Evolutionary conservation across 768 basidiomycete species (phyloP).

Genomic region (Lentinula lateritia): DNA sequence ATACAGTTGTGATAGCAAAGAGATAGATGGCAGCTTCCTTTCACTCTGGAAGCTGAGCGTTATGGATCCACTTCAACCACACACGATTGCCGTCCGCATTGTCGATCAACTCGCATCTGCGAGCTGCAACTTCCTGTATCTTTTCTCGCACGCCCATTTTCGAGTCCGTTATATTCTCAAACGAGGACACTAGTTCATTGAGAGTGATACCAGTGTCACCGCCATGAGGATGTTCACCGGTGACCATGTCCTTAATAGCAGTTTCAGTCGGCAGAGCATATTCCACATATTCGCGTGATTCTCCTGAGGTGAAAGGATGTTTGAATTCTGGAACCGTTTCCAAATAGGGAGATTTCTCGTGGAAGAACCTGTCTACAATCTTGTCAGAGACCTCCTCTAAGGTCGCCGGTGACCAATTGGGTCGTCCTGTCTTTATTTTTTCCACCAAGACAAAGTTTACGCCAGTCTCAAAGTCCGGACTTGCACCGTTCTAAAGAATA

Average conservation of each 20-base stretch:
- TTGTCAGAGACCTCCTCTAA: conserved; percentile 55
- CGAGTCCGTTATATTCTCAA: conserved; percentile 39
- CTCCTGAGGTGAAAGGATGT: conserved; percentile 24
- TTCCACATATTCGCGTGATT: conserved; percentile 12
- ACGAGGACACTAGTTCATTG: conserved; percentile 58
- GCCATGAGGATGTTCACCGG: conserved; percentile 55
- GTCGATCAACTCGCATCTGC: conserved; percentile 58
- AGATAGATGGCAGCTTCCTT: conserved; percentile 9
- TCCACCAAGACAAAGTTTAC: conserved; percentile 60
- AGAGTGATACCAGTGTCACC: conserved; percentile 56
- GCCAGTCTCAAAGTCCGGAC: conserved; percentile 79
- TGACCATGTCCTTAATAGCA: conserved; percentile 63
- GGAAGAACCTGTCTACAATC: conserved; percentile 67
- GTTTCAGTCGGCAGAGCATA: conserved; percentile 74
- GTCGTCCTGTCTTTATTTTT: conserved; percentile 38
- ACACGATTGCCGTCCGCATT: conserved; percentile 55
- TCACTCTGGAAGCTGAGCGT: conserved; percentile 17
- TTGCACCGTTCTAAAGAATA: conserved; percentile 56
- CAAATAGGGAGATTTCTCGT: conserved; percentile 41
- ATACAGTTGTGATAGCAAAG: conserved; percentile 5
- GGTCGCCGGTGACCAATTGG: conserved; percentile 67
- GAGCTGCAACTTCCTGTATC: conserved; percentile 66
- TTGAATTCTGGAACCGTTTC: conserved; percentile 38
- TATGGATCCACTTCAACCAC: conserved; percentile 58
- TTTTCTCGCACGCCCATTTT: conserved; percentile 71